Evolutionary conservation across 805 yeast genomes (phyloP), one percentile per base, ranked within the genome.

Genomic region (Scheffersomyces ergatensis): DNA sequence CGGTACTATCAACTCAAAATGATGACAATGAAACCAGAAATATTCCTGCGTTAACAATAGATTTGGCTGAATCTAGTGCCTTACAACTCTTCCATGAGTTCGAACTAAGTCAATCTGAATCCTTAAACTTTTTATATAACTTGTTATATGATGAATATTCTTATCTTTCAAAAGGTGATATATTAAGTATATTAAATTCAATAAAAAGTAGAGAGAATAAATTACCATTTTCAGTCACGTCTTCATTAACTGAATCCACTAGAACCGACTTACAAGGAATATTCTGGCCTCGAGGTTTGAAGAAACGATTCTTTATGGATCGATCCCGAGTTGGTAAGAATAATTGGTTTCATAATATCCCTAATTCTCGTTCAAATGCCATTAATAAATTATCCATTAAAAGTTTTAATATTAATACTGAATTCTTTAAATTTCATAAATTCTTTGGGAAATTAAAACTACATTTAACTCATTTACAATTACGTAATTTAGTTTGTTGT

Each of bases 391-490:
- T 54, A 9, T 53, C 47, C 44, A 43, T 58, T 33, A 27, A 40
- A 11, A 34, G 40, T 0, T 54, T 46, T 46, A 37, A 47, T 24
- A 44, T 55, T 9, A 54, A 49, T 24, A 63, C 72, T 7, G 68
- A 70, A 29, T 65, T 72, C 38, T 72, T 53, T 47, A 53, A 50
- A 43, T 70, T 67, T 45, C 56, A 65, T 26, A 61, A 58, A 38
- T 74, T 69, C 47, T 72, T 57, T 57, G 55, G 69, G 42, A 56
- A 60, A 43, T 66, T 80, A 7, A 70, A 68, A 38, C 76, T 81
- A 5, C 71, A 67, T 46, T 60, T 78, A 11, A 70, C 74, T 15
- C 85, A 81, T 60, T 78, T 79, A 54, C 85, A 80, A 57, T 61
- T 80, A 25, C 58, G 85, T 13, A 72, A 77, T 42, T 57, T 78